Evolutionary conservation across 805 yeast genomes (phyloP).

Genomic region (Kregervanrija fluxuum): DNA sequence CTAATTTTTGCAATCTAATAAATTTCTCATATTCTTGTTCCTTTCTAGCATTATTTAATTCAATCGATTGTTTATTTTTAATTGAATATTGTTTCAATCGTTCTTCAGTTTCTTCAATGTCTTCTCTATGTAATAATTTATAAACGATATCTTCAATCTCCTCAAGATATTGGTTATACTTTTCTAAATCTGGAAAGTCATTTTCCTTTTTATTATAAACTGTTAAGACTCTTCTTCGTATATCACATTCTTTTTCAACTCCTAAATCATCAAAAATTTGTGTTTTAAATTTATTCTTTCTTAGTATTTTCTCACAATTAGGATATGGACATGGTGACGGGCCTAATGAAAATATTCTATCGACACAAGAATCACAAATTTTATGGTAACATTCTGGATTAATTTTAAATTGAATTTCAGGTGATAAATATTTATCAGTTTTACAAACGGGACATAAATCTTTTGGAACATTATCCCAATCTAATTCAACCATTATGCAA

Average conservation of each 20-base stretch:
- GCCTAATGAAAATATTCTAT: conserved; percentile 86
- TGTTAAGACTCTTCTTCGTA: conserved; percentile 66
- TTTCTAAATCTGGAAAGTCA: conserved; percentile 56
- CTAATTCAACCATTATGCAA: conserved; percentile 24
- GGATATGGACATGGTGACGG: conserved; percentile 97
- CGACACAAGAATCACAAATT: conserved; percentile 95
- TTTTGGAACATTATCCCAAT: conserved; percentile 29
- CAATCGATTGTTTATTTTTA: conserved; percentile 66
- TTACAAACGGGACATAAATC: conserved; percentile 92
- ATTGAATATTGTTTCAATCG: conserved; percentile 62
- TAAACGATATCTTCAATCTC: conserved; percentile 75
- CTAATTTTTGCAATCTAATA: conserved; percentile 57
- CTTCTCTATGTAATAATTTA: conserved; percentile 64
- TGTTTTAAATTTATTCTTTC: conserved; percentile 85
- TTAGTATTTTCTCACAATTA: conserved; percentile 75
- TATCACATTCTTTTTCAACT: conserved; percentile 90
- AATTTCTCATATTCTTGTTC: conserved; percentile 65
- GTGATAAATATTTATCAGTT: conserved; percentile 88
- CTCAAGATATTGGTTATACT: conserved; percentile 74
- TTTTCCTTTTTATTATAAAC: conserved; percentile 76
- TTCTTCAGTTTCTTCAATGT: conserved; percentile 61
- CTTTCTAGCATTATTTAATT: conserved; percentile 66
- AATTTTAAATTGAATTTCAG: conserved; percentile 84
- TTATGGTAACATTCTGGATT: conserved; percentile 98
- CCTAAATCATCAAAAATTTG: conserved; percentile 87